Conservation (phyloP, 768 basidiomycete genomes). For the Dioszegia aurantiaca region DNA sequence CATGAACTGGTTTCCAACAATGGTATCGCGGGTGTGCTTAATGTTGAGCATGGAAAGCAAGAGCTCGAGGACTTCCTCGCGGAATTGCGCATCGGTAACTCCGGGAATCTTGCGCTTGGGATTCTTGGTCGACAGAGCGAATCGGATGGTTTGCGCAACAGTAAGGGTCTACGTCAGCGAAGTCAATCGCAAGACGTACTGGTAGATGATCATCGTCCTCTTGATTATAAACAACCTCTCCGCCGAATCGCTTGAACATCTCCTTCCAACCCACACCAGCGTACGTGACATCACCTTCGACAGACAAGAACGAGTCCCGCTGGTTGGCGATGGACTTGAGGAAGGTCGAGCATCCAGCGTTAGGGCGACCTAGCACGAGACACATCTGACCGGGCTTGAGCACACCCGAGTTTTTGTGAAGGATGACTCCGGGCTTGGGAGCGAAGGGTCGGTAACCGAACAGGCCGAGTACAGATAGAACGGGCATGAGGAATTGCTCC, state of each 20-base stretch:
- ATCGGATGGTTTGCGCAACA: slow-evolving; percentile 57
- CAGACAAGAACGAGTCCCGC: slow-evolving; percentile 63
- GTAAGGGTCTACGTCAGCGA: slow-evolving; percentile 56
- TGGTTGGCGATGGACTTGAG: slow-evolving; percentile 78
- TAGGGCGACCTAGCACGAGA: slow-evolving; percentile 78
- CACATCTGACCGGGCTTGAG: slow-evolving; percentile 65
- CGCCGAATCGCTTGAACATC: slow-evolving; percentile 64
- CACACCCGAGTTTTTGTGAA: slow-evolving; percentile 60
- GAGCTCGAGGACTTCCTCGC: slow-evolving; percentile 54
- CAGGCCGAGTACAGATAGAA: slow-evolving; percentile 60
- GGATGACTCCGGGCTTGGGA: slow-evolving; percentile 59
- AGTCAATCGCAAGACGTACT: neutral
- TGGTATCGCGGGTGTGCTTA: slow-evolving; percentile 54
- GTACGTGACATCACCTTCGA: slow-evolving; percentile 71
- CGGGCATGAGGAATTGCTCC: slow-evolving; percentile 58
- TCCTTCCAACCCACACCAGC: slow-evolving; percentile 69
- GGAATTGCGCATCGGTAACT: slow-evolving; percentile 55
- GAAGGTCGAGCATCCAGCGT: slow-evolving; percentile 78
- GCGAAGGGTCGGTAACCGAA: slow-evolving; percentile 59
- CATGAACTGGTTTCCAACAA: slow-evolving; percentile 53
- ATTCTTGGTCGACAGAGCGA: slow-evolving; percentile 62
- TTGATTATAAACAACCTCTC: slow-evolving; percentile 64
- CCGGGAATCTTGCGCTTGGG: slow-evolving; percentile 62
- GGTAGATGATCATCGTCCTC: slow-evolving; percentile 86
- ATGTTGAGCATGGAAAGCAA: slow-evolving; percentile 60